Base-by-base conservation (phyloP, 305 asterid species). In the Fraxinus greggii region DNA sequence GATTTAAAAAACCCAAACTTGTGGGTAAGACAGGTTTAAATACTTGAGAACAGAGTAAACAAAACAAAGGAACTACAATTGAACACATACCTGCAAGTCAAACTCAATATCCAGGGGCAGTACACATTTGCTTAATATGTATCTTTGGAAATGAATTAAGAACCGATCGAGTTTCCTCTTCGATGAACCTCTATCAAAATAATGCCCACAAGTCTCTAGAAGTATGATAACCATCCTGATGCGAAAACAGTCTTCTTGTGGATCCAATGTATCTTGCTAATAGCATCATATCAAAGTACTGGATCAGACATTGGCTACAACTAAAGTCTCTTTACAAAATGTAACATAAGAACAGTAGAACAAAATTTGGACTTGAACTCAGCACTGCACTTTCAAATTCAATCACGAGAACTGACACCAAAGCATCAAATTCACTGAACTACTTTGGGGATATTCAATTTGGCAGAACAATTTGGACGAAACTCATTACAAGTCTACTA, bases 161-260 rank as follows among this genome's bases (percentile, higher is more conserved):
- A 96, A 96, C 72, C 96, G 92, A 86, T 96, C 99, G 17, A 96
- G 98, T 86, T 96, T 96, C 89, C 98, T 90, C 88, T 93, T 96
- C 31, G 99, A 93, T 28, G 98, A 94, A 83, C 99, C 99, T 87
- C 97, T 90, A 85, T 91, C 98, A 91, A 96, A 96, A 88, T 94
- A 96, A 85, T 96, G 98, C 78, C 98, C 99, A 81, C 98, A 94
- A 6, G 99, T 94, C 91, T 93, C 95, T 70, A 96, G 97, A 89
- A 96, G 99, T 72, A 92, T 91, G 84, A 94, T 82, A 70, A 93
- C 92, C 98, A 94, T 90, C 90, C 99, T 91, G 86, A 94, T 91
- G 65, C 98, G 99, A 63, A 96, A 96, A 83, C 93, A 92, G 88
- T 96, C 99, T 89, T 93, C 99, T 36, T 95, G 97, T 48, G 98